phyloP scores from a whole-genome alignment of 2,329 filamentous ascomycete species.

The Beauveria sp. region DNA sequence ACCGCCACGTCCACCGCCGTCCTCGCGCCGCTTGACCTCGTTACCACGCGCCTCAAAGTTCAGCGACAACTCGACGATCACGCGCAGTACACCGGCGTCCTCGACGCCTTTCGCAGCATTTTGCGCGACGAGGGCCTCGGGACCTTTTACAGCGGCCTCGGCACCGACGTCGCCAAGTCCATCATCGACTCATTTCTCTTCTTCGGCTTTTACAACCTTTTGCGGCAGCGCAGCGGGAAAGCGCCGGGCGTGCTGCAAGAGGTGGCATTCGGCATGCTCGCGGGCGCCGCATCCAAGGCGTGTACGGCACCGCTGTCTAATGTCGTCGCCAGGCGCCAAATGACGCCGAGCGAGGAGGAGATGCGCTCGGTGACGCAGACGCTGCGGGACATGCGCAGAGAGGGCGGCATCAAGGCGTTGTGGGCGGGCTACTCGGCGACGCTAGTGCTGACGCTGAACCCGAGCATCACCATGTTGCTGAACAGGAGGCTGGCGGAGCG shows the following conservation, averaged over 20 bases:
- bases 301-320: constrained; percentile 77
- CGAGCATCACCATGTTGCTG: constrained; percentile 77
- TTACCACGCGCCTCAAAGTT: constrained; percentile 75
- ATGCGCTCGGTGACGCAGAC: constrained; percentile 46
- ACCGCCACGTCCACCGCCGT: constrained; percentile 71
- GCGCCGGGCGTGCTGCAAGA: constrained; percentile 60
- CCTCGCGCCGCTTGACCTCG: constrained; percentile 74
- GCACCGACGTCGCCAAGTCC: constrained; percentile 58
- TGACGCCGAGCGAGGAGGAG: constrained; percentile 37
- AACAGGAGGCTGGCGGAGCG: constrained; percentile 62
- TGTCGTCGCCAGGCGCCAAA: constrained; percentile 76
- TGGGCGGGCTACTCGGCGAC: constrained; percentile 85
- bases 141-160: constrained; percentile 63
- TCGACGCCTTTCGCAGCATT: constrained; percentile 65
- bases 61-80: constrained; percentile 51
- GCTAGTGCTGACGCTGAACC: constrained; percentile 75
- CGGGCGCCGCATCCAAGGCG: constrained; percentile 66
- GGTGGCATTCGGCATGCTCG: constrained; percentile 63
- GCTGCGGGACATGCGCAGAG: constrained; percentile 52
- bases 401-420: constrained; percentile 64
- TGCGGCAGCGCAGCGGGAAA: constrained; percentile 31
- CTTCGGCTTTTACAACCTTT: constrained; percentile 68
- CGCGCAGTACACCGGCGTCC: constrained; percentile 53
- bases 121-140: constrained; percentile 63
- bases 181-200: constrained; percentile 75